Percentiles rank a stretch among this genome's conserved stretches.
Evolutionary conservation across 345 rosid species (phyloP).

Genomic region (Acer negundo): DNA sequence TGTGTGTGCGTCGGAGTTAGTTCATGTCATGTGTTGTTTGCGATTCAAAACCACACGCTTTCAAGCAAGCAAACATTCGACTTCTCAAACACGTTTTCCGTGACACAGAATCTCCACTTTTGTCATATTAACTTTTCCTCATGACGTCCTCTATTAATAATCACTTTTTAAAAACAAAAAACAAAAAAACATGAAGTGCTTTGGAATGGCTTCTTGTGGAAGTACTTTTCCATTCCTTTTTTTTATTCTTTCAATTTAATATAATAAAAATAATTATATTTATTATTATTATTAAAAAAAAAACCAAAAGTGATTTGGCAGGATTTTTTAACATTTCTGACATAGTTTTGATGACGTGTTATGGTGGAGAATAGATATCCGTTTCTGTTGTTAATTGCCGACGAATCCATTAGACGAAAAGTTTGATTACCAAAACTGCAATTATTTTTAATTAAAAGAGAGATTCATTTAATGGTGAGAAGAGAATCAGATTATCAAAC

Average conservation of each 20-base stretch:
- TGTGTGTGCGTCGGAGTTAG: background rate
- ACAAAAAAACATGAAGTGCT: background rate
- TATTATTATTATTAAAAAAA: too few species aligned
- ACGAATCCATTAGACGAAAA: too few species aligned
- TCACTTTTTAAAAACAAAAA: background rate
- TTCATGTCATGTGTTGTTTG: background rate
- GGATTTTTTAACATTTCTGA: background rate
- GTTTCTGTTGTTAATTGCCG: background rate
- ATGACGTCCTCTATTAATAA: background rate
- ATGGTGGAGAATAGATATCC: background rate
- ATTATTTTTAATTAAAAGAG: too few species aligned
- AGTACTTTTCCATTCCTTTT: background rate
- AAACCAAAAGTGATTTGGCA: background rate
- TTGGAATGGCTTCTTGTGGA: background rate
- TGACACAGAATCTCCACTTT: background rate
- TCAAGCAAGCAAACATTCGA: background rate
- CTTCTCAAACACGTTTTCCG: background rate
- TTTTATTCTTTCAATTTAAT: too few species aligned
- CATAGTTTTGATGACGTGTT: background rate
- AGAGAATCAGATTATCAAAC: too few species aligned
- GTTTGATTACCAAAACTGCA: too few species aligned
- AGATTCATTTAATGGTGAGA: too few species aligned
- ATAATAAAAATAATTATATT: too few species aligned
- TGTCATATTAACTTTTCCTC: background rate
- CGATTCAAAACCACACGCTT: background rate